These are phyloP conservation scores for Penicillium silybi DNA, from an alignment of 495 filamentous ascomycete species.

Conservation along the genomic window DNA sequence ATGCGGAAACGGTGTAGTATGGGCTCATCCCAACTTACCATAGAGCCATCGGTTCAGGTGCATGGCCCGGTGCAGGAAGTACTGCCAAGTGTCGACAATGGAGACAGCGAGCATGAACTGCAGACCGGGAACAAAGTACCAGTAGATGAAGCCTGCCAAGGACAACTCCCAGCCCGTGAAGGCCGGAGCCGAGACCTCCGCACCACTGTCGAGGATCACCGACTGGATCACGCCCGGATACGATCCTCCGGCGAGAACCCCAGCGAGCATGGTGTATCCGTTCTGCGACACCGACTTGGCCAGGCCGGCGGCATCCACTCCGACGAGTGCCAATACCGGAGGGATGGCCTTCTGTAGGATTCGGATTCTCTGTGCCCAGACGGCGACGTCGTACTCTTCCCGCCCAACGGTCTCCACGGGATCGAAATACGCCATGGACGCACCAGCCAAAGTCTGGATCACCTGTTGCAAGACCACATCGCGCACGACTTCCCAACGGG, in stretches of 20 bases:
- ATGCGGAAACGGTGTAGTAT: not conserved
- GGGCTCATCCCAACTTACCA: constrained; percentile 54
- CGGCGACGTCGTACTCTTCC: constrained; percentile 77
- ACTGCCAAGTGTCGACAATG: constrained; percentile 92
- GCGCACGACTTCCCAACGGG: constrained; percentile 73
- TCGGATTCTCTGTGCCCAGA: constrained; percentile 74
- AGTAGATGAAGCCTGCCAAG: constrained; percentile 72
- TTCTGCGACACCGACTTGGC: constrained; percentile 33
- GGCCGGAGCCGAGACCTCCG: constrained; percentile 32
- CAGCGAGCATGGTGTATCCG: constrained; percentile 62
- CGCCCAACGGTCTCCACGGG: constrained; percentile 59
- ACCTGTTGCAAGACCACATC: constrained; percentile 87
- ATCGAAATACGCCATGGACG: constrained; percentile 61
- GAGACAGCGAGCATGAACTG: constrained; percentile 71
- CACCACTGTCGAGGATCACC: constrained; percentile 30
- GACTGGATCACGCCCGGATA: constrained; percentile 53
- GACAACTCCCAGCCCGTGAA: constrained; percentile 66
- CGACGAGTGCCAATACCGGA: constrained; percentile 42
- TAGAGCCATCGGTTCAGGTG: constrained; percentile 96
- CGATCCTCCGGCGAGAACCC: constrained; percentile 64
- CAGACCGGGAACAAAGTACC: constrained; percentile 66
- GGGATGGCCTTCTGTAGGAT: constrained; percentile 67
- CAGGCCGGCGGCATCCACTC: constrained; percentile 38
- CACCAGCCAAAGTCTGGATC: constrained; percentile 70
- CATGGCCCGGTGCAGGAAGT: constrained; percentile 92